Percentiles rank a stretch among this genome's conserved stretches.
phyloP scores from a whole-genome alignment of 1,284 basidiomycete species.

The Lignosus rhinocerotis region DNA sequence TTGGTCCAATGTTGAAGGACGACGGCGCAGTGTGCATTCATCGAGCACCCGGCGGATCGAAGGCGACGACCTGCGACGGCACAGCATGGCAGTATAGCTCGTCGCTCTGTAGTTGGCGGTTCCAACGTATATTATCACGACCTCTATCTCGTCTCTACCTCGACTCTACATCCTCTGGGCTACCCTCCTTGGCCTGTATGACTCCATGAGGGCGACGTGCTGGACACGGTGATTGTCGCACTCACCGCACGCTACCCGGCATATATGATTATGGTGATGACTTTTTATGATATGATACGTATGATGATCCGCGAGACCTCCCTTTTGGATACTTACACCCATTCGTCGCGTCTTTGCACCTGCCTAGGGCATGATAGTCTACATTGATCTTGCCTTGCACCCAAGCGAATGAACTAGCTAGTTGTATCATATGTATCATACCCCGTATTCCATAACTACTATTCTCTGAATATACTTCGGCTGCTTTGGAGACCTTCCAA shows the following conservation, averaged over 20 bases:
- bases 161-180: too few relatives aligned
- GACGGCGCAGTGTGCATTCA: conserved; percentile 45
- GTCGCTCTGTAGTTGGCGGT: not conserved
- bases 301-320: conserved; percentile 24
- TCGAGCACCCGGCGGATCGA: conserved; percentile 28
- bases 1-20: conserved; percentile 60
- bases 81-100: conserved; percentile 40
- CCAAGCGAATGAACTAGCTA: conserved; percentile 9
- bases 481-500: not conserved
- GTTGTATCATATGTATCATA: conserved; percentile 25
- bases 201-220: conserved; percentile 3
- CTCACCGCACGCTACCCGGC: conserved; percentile 1
- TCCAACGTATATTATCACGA: not conserved
- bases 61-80: conserved; percentile 38
- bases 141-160: not conserved
- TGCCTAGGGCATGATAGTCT: conserved; percentile 8
- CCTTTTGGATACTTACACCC: not conserved
- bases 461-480: conserved; percentile 7
- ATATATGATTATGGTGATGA: conserved; percentile 20
- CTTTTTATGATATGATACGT: conserved; percentile 16
- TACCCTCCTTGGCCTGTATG: too few relatives aligned
- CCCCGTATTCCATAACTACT: not conserved
- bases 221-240: conserved; percentile 9
- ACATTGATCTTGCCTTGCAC: conserved; percentile 6
- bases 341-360: not conserved